These are phyloP conservation scores for Didymella arachidicola DNA, from an alignment of 2,329 filamentous ascomycete species.

Conservation along the genomic window DNA sequence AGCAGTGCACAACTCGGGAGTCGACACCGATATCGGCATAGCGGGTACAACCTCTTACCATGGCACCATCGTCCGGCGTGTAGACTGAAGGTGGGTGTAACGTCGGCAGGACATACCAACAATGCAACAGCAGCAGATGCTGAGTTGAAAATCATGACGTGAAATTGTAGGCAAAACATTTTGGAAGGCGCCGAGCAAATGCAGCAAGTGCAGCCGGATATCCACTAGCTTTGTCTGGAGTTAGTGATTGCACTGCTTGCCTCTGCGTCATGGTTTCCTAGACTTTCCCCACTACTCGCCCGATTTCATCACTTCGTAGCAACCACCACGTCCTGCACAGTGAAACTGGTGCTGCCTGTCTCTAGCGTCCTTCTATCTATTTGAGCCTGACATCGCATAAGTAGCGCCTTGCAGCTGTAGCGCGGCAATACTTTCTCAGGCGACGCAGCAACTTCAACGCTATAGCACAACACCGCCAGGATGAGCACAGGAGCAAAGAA, in stretches of 20 bases:
- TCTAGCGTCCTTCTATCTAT: constrained; percentile 8
- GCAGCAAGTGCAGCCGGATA: constrained; percentile 14
- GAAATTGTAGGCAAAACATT: too few species aligned
- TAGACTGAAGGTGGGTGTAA: constrained; percentile 12
- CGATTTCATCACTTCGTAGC: constrained; percentile 4
- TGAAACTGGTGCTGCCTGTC: constrained; percentile 2
- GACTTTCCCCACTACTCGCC: constrained; percentile 18
- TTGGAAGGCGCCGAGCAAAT: neutral
- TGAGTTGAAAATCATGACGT: neutral
- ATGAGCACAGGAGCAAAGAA: constrained; percentile 54
- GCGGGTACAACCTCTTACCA: neutral
- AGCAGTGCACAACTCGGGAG: neutral
- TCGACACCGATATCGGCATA: constrained; percentile 11
- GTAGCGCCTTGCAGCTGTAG: constrained; percentile 16
- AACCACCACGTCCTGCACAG: constrained; percentile 10
- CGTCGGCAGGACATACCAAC: neutral
- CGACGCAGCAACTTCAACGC: constrained; percentile 16
- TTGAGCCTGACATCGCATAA: constrained; percentile 14
- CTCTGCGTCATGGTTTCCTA: constrained; percentile 28
- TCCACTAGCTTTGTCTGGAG: constrained; percentile 19
- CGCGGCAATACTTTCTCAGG: constrained; percentile 19
- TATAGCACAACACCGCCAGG: constrained; percentile 28
- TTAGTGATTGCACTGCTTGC: constrained; percentile 18
- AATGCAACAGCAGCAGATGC: neutral
- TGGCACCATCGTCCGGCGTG: neutral